Evolutionary conservation across 495 filamentous ascomycete species (phyloP), one percentile per base, ranked within the genome.

Genomic region (Pyronema omphalodes): DNA sequence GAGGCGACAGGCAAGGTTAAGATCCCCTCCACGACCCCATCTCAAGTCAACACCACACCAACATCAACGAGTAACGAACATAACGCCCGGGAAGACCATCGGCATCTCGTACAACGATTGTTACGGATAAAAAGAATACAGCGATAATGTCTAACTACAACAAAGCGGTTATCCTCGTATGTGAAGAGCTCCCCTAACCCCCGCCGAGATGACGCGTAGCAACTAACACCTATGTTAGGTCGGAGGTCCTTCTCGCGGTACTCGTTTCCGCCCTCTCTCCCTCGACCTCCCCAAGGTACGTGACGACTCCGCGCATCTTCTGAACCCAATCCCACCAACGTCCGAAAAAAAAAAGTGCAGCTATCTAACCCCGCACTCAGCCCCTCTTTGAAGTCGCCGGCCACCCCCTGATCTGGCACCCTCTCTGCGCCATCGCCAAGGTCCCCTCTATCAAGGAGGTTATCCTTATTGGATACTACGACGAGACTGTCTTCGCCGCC

Each of bases 321-420:
- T 47, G 44, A n/a, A 11, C 44, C 39, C 37, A 51, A 44, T n/a
- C n/a, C 23, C 52, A 35, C 55, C 53, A n/a, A 40, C 37, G 11
- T 53, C 44, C 9, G 37, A 17, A 39, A 48, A 23, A 40, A 17
- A 39, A 48, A 23, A 40, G 43, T n/a, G 36, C 57, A 54, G 47
- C 54, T 36, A 34, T 37, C 44, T 34, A 66, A 29, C 23, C 23
- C 23, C 23, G 23, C 54, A 29, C 51, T 5, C 67, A 98, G 93
- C 91, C 91, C 57, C 84, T 99, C 59, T 99, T 99, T 72, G 88
- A 94, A 68, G 86, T 99, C 63, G 91, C 91, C 63, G 91, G 88
- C 58, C 91, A 98, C 70, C 86, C 91, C 56, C 95, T 99, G 71
- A 84, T 99, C 71, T 85, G 87, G 77, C 91, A 99, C 73, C 93